Percentiles rank a stretch among this genome's conserved stretches.
These are phyloP conservation scores for Terana coerulea DNA, from an alignment of 768 basidiomycete genomes.

Conservation along the genomic window DNA sequence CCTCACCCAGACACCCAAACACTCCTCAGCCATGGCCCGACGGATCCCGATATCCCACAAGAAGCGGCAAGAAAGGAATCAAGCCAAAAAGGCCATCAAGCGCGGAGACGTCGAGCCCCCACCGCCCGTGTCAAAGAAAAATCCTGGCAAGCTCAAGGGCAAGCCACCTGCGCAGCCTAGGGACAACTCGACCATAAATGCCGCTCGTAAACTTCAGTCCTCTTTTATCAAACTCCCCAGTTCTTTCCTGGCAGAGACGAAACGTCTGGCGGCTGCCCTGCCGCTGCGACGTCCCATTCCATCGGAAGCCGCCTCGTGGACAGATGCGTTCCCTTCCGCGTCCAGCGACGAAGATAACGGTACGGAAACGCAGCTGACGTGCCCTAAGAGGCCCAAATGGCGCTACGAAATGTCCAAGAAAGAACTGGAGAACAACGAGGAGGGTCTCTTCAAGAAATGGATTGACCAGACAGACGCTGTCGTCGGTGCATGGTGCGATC, in stretches of 20 bases:
- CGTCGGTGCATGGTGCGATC: slow-evolving; percentile 45
- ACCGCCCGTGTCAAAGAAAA: slow-evolving; percentile 30
- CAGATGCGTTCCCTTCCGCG: not conserved
- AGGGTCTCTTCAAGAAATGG: slow-evolving; percentile 81
- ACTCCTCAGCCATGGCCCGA: slow-evolving; percentile 28
- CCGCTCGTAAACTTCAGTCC: slow-evolving; percentile 58
- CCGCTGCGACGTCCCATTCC: slow-evolving; percentile 56
- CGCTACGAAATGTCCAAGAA: slow-evolving; percentile 80
- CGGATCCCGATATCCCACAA: slow-evolving; percentile 54
- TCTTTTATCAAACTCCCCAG: slow-evolving; percentile 61
- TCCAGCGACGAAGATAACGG: not conserved
- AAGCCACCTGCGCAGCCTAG: slow-evolving; percentile 8
- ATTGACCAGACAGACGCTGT: slow-evolving; percentile 56
- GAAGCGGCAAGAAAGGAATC: slow-evolving; percentile 66
- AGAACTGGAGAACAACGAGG: slow-evolving; percentile 89
- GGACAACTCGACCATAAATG: slow-evolving; percentile 30
- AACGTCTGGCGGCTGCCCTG: slow-evolving; percentile 47
- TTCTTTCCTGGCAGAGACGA: slow-evolving; percentile 58
- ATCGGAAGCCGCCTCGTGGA: slow-evolving; percentile 6
- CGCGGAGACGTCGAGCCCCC: slow-evolving; percentile 56
- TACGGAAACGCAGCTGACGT: slow-evolving; percentile 25
- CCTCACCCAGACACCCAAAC: not conserved
- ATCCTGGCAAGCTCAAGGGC: slow-evolving; percentile 19
- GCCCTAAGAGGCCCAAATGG: slow-evolving; percentile 83
- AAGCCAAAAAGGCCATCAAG: slow-evolving; percentile 81